These are phyloP conservation scores for Pythium vanterpoolii DNA, from an alignment of 352 stramenopile genomes.

Conservation along the genomic window DNA sequence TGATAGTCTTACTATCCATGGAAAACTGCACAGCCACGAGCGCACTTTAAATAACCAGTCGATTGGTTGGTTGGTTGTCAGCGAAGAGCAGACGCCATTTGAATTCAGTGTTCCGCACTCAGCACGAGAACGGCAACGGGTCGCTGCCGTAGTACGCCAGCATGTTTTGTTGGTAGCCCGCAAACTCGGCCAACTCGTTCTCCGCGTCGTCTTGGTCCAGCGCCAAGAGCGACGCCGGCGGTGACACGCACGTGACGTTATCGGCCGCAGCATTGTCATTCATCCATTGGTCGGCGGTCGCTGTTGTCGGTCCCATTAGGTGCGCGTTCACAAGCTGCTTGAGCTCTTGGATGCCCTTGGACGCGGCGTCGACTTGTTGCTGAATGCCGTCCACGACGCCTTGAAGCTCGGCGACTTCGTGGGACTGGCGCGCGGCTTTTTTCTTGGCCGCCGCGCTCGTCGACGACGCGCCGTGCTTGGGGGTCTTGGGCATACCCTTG, in stretches of 20 bases:
- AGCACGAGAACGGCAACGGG: constrained; percentile 19
- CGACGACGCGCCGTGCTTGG: background rate
- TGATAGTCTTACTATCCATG: constrained; percentile 1
- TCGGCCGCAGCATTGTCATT: background rate
- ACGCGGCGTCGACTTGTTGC: constrained; percentile 25
- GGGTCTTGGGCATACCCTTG: background rate
- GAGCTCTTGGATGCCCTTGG: constrained; percentile 27
- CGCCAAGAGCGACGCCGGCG: constrained; percentile 17
- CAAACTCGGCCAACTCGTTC: constrained; percentile 5
- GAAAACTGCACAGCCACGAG: background rate
- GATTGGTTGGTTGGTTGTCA: background rate
- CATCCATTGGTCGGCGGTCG: background rate
- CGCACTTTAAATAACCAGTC: constrained; percentile 14
- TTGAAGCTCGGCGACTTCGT: constrained; percentile 23
- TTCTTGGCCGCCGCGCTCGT: constrained; percentile 1
- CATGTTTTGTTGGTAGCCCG: background rate
- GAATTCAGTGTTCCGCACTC: too few relatives aligned
- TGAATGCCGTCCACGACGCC: constrained; percentile 24
- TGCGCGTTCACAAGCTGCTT: constrained; percentile 24
- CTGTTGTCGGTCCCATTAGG: background rate
- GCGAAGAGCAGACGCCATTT: background rate
- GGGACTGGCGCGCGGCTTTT: constrained; percentile 11
- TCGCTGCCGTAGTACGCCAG: constrained; percentile 11
- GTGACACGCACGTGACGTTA: constrained; percentile 11
- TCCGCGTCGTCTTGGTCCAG: constrained; percentile 12